Evolutionary conservation across 148 eudicot genomes (phyloP).

Genomic region (Cornus suecica): DNA sequence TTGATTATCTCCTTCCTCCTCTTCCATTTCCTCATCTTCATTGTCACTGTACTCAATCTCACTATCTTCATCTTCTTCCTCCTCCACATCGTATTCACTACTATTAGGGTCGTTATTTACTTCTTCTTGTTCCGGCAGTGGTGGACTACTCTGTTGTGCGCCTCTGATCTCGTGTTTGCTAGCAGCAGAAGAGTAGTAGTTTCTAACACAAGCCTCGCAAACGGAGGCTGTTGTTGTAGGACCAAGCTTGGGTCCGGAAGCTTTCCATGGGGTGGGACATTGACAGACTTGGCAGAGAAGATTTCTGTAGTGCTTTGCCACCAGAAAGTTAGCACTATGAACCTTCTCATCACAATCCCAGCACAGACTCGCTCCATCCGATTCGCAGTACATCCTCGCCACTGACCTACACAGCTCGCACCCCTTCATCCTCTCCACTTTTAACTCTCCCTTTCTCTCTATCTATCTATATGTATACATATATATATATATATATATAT

Average conservation of each 20-base stretch:
- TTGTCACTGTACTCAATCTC: constrained; percentile 8
- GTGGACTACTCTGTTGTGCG: too few relatives aligned
- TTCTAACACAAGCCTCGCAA: constrained; percentile 11
- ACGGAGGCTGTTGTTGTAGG: constrained; percentile 5
- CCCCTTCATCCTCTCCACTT: constrained; percentile 4
- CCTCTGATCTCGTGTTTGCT: too few relatives aligned
- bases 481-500: too few relatives aligned
- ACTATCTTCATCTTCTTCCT: neutral
- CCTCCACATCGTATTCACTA: neutral
- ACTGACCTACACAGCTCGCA: constrained; percentile 35
- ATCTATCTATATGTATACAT: too few relatives aligned
- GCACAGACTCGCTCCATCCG: constrained; percentile 40
- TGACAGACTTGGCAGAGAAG: constrained; percentile 44
- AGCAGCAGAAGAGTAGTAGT: neutral
- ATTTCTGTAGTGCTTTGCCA: constrained; percentile 31
- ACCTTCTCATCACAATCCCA: constrained; percentile 47
- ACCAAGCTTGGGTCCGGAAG: constrained; percentile 30
- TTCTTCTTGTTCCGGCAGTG: neutral
- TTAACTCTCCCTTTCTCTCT: constrained; percentile 2
- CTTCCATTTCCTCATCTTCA: neutral
- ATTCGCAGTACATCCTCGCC: constrained; percentile 37
- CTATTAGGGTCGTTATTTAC: neutral
- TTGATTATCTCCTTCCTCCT: constrained; percentile 31
- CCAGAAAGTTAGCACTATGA: constrained; percentile 48
- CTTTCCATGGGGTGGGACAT: constrained; percentile 43